phyloP scores from a whole-genome alignment of 768 basidiomycete species.

The Lentinula lateritia region DNA sequence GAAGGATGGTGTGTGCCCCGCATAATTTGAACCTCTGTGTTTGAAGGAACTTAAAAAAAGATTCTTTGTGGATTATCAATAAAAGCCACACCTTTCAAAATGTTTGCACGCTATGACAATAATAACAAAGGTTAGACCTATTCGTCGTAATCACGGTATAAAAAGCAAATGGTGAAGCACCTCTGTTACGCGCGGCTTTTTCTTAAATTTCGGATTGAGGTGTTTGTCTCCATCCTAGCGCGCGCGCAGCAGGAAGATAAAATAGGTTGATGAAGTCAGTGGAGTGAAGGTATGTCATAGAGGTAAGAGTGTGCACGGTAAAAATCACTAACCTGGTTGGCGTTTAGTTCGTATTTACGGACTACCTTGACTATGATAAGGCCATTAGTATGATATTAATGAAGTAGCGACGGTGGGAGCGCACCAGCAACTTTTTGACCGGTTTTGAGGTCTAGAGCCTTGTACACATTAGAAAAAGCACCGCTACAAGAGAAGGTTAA shows the following conservation, averaged over 20 bases:
- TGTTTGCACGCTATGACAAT: constrained; percentile 79
- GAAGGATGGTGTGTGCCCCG: constrained; percentile 88
- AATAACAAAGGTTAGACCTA: constrained; percentile 17
- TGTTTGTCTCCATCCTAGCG: constrained; percentile 87
- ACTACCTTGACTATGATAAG: constrained; percentile 78
- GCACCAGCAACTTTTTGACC: constrained; percentile 80
- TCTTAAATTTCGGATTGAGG: constrained; percentile 91
- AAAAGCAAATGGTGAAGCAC: constrained; percentile 45
- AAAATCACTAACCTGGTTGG: constrained; percentile 74
- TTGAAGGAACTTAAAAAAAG: background rate
- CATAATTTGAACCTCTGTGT: constrained; percentile 97
- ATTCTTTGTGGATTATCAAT: background rate
- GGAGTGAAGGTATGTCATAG: constrained; percentile 13
- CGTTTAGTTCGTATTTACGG: constrained; percentile 87
- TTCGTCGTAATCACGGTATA: constrained; percentile 13
- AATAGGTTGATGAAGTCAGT: constrained; percentile 10
- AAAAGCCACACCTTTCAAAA: constrained; percentile 74
- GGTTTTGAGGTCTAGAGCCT: constrained; percentile 60
- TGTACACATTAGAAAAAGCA: constrained; percentile 81
- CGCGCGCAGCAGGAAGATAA: constrained; percentile 13
- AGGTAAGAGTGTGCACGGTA: constrained; percentile 17
- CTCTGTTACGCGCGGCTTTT: constrained; percentile 97
- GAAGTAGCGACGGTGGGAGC: constrained; percentile 18
- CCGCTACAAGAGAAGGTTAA: constrained; percentile 34
- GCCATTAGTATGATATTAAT: constrained; percentile 13